Base-by-base conservation (phyloP, 345 rosid species). In the Acer negundo region DNA sequence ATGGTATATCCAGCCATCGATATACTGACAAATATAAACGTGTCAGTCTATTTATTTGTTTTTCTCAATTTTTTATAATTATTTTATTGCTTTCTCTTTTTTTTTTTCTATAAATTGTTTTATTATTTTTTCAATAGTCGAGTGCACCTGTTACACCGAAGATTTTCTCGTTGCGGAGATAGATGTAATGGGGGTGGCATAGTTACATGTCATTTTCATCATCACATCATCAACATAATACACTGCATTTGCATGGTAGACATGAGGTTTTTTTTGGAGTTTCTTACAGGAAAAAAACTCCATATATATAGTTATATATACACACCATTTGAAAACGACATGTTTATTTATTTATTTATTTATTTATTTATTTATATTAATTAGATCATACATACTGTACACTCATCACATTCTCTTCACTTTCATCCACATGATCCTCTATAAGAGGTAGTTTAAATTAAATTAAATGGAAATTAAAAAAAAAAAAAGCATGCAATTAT, bases 201-300 rank as follows among this genome's bases (percentile, higher is more conserved):
- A 35, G 51, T 75, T 75, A 53, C 24, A 38, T 13, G 78, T 75
- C 72, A 20, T 55, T 75, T 22, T 75, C 78, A 75, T 6, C 35
- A 12, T 22, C 38, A 13, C 51, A 51, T 74, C 77, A 74, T 1
- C 61, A 19, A 20, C 49, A 19, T 47, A 49, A 64, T 74, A 61
- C 46, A 51, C 17, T 49, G 55, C 55, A 5, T 62, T 22, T 22
- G 65, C 66, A 62, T 62, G 66, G 66, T 26, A 24, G 58, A 53
- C 58, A 53, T 53, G 6, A 15, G 6, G 72, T 3, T 26, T 26
- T 28, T 28, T 67, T 40, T 38, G 22, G 49, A 55, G 63, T 31
- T 70, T 17, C 74, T 70, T 70, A 24, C 19, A 4, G 9, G 62
- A 56, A 10, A 49, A 26, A 31, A 49, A 28, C 46, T 49, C 62